phyloP scores from a whole-genome alignment of 2,329 filamentous ascomycete species.

The Colletotrichum cuscutae region DNA sequence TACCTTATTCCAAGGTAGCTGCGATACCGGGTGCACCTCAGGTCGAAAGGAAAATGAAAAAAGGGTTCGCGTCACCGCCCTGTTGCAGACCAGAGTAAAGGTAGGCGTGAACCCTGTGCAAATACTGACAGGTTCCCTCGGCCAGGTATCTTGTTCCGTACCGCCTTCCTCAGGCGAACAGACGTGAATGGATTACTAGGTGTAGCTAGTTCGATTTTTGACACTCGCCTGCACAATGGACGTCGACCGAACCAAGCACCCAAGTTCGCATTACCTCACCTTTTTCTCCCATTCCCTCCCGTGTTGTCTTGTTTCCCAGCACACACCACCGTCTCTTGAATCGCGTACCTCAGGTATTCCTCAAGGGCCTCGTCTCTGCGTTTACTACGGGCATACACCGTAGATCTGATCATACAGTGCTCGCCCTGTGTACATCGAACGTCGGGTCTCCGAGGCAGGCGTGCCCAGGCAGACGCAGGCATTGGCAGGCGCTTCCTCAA shows the following conservation, averaged over 20 bases:
- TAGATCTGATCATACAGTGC: constrained; percentile 26
- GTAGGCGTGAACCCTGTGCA: constrained; percentile 11
- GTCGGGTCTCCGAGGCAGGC: constrained; percentile 11
- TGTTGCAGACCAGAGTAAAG: constrained; percentile 7
- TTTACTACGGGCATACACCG: too few relatives aligned
- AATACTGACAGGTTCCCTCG: constrained; percentile 11
- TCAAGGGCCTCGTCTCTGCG: constrained; percentile 8
- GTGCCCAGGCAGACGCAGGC: neutral
- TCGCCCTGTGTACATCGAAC: constrained; percentile 16
- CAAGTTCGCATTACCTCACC: constrained; percentile 32
- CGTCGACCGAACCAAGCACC: constrained; percentile 30
- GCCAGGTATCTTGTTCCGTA: constrained; percentile 10
- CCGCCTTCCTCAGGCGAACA: constrained; percentile 3
- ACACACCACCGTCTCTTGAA: constrained; percentile 31
- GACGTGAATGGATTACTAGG: neutral
- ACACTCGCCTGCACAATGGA: constrained; percentile 27
- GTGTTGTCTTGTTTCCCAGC: constrained; percentile 18
- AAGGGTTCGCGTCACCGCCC: constrained; percentile 30
- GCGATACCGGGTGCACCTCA: neutral
- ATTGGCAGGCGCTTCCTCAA: constrained; percentile 20
- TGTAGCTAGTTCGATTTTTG: constrained; percentile 20
- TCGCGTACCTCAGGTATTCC: neutral
- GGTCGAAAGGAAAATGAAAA: neutral
- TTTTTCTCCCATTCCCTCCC: constrained; percentile 1
- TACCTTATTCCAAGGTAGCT: neutral